phyloP scores from a whole-genome alignment of 345 rosid genomes.

The Aurinia saxatilis region DNA sequence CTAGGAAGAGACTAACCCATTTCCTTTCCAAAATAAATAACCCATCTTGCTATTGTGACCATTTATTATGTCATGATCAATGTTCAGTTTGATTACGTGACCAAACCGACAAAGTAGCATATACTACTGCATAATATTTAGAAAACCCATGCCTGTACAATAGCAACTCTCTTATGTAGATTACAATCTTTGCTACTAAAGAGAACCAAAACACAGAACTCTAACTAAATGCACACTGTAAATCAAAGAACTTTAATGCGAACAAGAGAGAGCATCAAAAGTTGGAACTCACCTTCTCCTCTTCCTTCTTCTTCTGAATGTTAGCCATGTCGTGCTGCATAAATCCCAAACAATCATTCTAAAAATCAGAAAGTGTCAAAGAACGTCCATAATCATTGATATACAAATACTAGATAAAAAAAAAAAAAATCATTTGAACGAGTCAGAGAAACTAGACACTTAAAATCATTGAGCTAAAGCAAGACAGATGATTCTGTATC shows the following conservation, averaged over 20 bases:
- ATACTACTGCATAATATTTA: neutral
- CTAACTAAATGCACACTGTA: neutral
- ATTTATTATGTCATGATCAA: neutral
- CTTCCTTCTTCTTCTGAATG: slow-evolving; percentile 74
- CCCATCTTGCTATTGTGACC: neutral
- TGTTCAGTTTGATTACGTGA: neutral
- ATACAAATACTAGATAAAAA: neutral
- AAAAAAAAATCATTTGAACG: neutral
- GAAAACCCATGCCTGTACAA: neutral
- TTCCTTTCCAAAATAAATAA: neutral
- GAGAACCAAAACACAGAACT: neutral
- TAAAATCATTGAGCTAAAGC: neutral
- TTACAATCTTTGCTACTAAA: neutral
- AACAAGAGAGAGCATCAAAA: neutral
- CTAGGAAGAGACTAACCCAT: neutral
- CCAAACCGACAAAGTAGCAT: neutral
- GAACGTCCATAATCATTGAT: neutral
- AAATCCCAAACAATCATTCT: neutral
- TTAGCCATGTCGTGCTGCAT: slow-evolving; percentile 49
- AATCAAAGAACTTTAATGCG: neutral
- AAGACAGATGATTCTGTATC: neutral
- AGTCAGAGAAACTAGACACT: neutral
- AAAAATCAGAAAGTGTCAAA: neutral
- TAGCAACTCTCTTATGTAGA: neutral
- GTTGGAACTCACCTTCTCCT: slow-evolving; percentile 38